A percentile compares a stretch with the other conserved stretches of the same genome.
Evolutionary conservation across 176 grass and related monocot genomes (phyloP).

Genomic region (Musa itinerans): DNA sequence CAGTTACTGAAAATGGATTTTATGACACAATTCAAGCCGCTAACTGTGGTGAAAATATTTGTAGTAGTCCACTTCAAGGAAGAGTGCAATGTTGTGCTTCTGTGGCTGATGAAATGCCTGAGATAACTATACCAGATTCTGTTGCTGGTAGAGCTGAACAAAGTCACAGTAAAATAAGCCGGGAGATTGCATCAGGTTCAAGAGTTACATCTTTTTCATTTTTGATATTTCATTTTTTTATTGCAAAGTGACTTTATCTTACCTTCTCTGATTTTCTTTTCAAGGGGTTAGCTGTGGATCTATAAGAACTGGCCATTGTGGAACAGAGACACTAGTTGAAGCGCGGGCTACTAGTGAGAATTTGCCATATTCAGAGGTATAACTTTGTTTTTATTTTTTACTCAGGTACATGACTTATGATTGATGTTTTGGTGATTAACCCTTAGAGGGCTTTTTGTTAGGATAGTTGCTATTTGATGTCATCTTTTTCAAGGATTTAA

Average conservation of each 20-base stretch:
- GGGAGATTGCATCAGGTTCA: constrained; percentile 39
- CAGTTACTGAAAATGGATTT: constrained; percentile 50
- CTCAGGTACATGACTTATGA: background rate
- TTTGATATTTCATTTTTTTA: constrained; percentile 1
- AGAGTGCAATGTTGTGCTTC: constrained; percentile 29
- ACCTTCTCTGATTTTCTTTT: constrained; percentile 17
- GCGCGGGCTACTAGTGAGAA: constrained; percentile 35
- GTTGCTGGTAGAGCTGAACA: constrained; percentile 34
- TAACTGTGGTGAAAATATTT: constrained; percentile 32
- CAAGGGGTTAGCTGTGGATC: constrained; percentile 30
- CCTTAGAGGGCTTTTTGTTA: background rate
- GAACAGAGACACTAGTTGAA: constrained; percentile 31
- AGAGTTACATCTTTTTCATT: background rate
- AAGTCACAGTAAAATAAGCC: constrained; percentile 22
- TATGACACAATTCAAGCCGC: constrained; percentile 32
- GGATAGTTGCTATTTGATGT: background rate
- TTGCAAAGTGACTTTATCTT: constrained; percentile 13
- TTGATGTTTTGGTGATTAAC: background rate
- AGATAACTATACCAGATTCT: constrained; percentile 29
- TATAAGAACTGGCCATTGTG: constrained; percentile 31
- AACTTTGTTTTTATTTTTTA: background rate
- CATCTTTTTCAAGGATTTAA: background rate
- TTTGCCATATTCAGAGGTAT: constrained; percentile 50
- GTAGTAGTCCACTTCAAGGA: constrained; percentile 43
- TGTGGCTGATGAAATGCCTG: constrained; percentile 33